phyloP scores from a whole-genome alignment of 257 asterid species.

The Echium plantagineum region DNA sequence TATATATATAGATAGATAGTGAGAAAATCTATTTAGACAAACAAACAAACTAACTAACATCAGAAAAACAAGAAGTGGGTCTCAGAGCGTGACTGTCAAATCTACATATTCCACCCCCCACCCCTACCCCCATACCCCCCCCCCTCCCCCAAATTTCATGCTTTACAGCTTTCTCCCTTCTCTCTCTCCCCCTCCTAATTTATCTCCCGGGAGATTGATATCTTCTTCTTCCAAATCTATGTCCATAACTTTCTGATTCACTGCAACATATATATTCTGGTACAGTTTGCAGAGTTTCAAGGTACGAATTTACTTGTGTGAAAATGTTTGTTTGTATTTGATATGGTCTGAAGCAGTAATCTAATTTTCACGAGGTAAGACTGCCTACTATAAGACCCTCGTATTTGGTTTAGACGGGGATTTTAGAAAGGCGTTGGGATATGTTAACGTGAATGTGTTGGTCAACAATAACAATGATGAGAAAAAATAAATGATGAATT shows the following conservation, averaged over 20 bases:
- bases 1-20: background rate
- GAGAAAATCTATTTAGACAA: constrained; percentile 7
- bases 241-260: constrained; percentile 1
- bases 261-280: background rate
- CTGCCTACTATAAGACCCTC: too few species aligned
- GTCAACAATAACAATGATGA: background rate
- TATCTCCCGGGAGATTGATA: constrained; percentile 25
- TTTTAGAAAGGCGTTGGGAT: too few species aligned
- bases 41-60: constrained; percentile 1
- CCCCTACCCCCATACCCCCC: background rate
- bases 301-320: constrained; percentile 12
- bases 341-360: too few species aligned
- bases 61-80: constrained; percentile 5
- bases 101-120: constrained; percentile 39
- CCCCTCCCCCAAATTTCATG: constrained; percentile 14
- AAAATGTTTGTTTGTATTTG: too few species aligned
- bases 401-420: too few species aligned
- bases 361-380: too few species aligned
- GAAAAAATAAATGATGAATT: background rate
- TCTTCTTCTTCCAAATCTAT: constrained; percentile 6
- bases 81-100: constrained; percentile 52
- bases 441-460: too few species aligned
- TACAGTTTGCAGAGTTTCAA: constrained; percentile 24
- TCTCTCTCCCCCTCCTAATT: constrained; percentile 5
- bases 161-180: constrained; percentile 15